Base-by-base conservation (phyloP, 345 rosid genomes). In the Citrus australasica region DNA sequence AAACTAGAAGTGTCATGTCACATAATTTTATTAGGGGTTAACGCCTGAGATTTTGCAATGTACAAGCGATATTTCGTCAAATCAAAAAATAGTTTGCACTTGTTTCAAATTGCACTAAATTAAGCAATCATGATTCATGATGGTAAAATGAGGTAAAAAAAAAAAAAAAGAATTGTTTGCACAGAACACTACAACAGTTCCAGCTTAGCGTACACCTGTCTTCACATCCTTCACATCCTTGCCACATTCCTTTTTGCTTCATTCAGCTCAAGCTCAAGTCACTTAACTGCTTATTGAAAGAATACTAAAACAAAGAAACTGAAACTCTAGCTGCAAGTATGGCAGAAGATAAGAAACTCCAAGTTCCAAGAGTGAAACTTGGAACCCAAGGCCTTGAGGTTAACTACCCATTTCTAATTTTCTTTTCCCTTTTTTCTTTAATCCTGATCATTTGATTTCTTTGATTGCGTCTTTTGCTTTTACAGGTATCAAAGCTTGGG, bases 401-500 rank as follows among this genome's bases (percentile, higher is more conserved):
- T 81, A 33, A 28, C 17, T 30, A 64, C 67, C 40, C 24, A 30
- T 16, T 6, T 32, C 9, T 11, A 63, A 16, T 64, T 30, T 7
- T 64, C 2, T 17, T 53, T 51, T 53, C 19, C 7, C 7, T 53
- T 53, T 53, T 19, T 17, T 17, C 58, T 53, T 14, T 17, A 53
- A 53, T 53, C 58, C 22, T 17, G 58, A 16, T 7, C 22, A n/a
- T 32, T 30, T 30, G 4, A 5, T 62, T 28, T 64, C 22, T 7
- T 5, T 30, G 38, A 32, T 32, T 32, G 2, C 2, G 24, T 64
- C 33, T 63, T 58, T 46, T 46, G 51, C 22, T 56, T 9, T 72
- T 64, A 30, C 75, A 84, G 87, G 83, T 87, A 2, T 87, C 89
- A 3, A 84, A 83, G 75, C 63, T 87, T 73, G 86, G 87, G n/a